Evolutionary conservation across 345 rosid species (phyloP).

Genomic region (Eutrema japonicum): DNA sequence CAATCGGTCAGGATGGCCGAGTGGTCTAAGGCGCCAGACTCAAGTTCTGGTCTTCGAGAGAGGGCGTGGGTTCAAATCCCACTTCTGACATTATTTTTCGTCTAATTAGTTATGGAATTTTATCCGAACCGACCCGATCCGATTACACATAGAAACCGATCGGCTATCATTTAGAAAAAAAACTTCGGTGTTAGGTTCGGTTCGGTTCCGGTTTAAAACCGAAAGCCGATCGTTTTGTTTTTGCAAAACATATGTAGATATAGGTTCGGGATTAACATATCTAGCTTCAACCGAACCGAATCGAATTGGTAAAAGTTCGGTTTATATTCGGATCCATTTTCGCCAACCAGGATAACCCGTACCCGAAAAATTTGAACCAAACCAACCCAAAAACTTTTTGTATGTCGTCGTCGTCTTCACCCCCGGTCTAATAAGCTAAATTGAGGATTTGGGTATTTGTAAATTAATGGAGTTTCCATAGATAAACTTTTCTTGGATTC

Average conservation of each 20-base stretch:
- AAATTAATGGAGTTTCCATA: neutral
- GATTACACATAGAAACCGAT: neutral
- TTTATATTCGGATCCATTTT: neutral
- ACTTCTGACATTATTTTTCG: conserved; percentile 35
- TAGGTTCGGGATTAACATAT: no score
- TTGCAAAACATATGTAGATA: no score
- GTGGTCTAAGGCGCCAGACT: conserved; percentile 92
- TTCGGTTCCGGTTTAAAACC: no score
- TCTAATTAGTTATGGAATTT: neutral
- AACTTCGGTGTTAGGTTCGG: neutral
- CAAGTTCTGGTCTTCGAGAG: conserved; percentile 65
- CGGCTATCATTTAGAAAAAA: neutral
- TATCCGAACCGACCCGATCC: neutral
- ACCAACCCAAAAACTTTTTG: neutral
- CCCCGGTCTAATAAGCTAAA: neutral
- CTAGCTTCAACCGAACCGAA: neutral
- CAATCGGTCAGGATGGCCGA: conserved; percentile 71
- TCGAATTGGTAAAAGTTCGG: neutral
- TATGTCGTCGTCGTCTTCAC: neutral
- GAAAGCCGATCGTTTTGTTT: no score
- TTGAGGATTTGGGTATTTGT: neutral
- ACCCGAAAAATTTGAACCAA: neutral
- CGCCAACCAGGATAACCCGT: neutral
- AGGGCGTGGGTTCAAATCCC: conserved; percentile 47
- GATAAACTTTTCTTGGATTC: neutral